phyloP scores from a whole-genome alignment of 441 rosid species.

The Theobroma grandiflorum region DNA sequence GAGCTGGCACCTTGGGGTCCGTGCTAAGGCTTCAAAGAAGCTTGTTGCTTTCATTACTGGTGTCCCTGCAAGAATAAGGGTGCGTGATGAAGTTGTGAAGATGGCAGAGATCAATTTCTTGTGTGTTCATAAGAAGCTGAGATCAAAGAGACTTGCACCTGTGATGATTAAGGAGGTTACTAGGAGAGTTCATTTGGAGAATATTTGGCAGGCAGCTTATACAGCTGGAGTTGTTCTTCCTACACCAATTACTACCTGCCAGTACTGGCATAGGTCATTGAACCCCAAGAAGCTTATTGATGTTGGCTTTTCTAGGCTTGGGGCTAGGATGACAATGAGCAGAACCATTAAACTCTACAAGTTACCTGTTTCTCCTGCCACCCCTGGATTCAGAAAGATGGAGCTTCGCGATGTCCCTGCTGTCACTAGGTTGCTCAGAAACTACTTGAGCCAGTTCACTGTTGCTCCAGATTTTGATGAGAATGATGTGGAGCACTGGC shows the following conservation, averaged over 20 bases:
- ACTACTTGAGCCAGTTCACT: conserved; percentile 70
- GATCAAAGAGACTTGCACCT: conserved; percentile 93
- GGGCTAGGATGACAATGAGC: conserved; percentile 96
- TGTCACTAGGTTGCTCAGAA: conserved; percentile 77
- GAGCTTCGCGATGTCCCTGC: conserved; percentile 89
- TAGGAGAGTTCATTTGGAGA: conserved; percentile 91
- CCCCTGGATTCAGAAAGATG: conserved; percentile 96
- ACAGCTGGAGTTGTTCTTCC: conserved; percentile 97
- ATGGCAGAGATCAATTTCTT: conserved; percentile 98
- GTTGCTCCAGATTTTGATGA: conserved; percentile 94
- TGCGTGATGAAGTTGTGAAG: conserved; percentile 71
- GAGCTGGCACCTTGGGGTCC: conserved; percentile 96
- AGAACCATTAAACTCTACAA: conserved; percentile 88
- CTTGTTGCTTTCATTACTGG: conserved; percentile 96
- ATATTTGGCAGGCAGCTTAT: conserved; percentile 96
- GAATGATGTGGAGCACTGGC: conserved; percentile 92
- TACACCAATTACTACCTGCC: conserved; percentile 88
- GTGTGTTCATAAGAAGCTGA: conserved; percentile 96
- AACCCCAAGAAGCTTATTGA: conserved; percentile 97
- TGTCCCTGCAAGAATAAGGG: conserved; percentile 88
- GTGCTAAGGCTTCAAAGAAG: conserved; percentile 78
- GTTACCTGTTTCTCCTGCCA: conserved; percentile 71
- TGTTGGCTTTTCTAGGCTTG: conserved; percentile 95
- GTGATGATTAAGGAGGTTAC: conserved; percentile 98
- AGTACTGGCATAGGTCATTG: conserved; percentile 96